A percentile compares a stretch with the other conserved stretches of the same genome.
Evolutionary conservation across 192 early-diverging fungal species (phyloP).

Genomic region (Lobosporangium transversale): DNA sequence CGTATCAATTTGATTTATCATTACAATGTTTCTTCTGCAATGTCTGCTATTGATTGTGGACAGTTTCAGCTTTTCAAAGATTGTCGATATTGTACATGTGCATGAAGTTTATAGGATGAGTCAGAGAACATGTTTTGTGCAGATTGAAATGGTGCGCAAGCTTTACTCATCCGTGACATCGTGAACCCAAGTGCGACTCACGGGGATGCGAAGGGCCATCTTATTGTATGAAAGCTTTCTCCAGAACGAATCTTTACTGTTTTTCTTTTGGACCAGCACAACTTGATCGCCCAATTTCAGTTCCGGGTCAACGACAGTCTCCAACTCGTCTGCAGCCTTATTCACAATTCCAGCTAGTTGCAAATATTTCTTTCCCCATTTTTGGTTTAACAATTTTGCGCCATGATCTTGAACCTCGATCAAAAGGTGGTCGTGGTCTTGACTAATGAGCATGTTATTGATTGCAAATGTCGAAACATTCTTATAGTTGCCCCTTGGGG

Average conservation of each 20-base stretch:
- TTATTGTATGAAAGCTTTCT: slow-evolving; percentile 30
- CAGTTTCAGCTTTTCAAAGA: too few relatives aligned
- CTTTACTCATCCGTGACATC: slow-evolving; percentile 35
- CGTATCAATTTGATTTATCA: too few relatives aligned
- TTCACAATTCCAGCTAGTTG: slow-evolving; percentile 27
- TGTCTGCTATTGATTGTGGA: neutral
- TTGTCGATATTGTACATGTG: too few relatives aligned
- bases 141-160: too few relatives aligned
- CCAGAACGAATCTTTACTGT: slow-evolving; percentile 17
- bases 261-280: slow-evolving; percentile 22
- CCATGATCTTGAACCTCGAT: slow-evolving; percentile 44
- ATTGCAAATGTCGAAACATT: slow-evolving; percentile 11
- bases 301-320: slow-evolving; percentile 2
- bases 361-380: slow-evolving; percentile 29
- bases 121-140: too few relatives aligned
- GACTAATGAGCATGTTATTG: slow-evolving; percentile 10
- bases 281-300: slow-evolving; percentile 33
- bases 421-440: slow-evolving; percentile 23
- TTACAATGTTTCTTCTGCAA: neutral
- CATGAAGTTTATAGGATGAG: too few relatives aligned
- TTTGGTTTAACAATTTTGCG: slow-evolving; percentile 35
- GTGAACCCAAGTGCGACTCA: slow-evolving; percentile 39
- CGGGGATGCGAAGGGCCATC: slow-evolving; percentile 25
- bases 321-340: slow-evolving; percentile 28
- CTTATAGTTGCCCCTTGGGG: neutral